Base-by-base conservation (phyloP, 306 rosid genomes). In the Senna tora region DNA sequence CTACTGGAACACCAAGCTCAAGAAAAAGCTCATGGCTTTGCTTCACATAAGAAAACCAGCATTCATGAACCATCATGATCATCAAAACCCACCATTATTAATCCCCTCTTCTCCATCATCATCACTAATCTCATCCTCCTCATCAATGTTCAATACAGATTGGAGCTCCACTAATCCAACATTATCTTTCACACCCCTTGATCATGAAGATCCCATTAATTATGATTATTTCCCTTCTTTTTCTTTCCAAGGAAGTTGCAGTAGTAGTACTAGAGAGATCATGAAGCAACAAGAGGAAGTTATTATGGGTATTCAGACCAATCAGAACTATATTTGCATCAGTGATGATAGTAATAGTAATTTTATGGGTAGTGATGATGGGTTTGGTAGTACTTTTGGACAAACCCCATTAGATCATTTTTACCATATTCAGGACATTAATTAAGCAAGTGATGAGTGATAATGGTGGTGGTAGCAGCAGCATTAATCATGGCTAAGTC, bases 1-100 rank as follows among this genome's bases (percentile, higher is more conserved):
- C 83, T 90, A 93, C 68, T 93, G 98, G 98, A 93, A 93, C 89
- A 93, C 98, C 30, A 93, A 90, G 82, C 92, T 93, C 14, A 93
- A 90, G 91, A 93, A 91, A 85, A 93, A 93, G 77, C 89, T 93
- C 21, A 74, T 84, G 85, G 86, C 80, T 19, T 71, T 87, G 73
- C 73, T 80, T 52, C 74, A 63, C 2, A 79, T 39, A 3, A 36
- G 58, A 77, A 81, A 77, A 65, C 71, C 76, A 33, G 67, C 85
- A 30, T 75, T 73, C 19, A 79, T 65, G 66, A 25, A 25, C 33
- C 67, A 19, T 45, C 83, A 17, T n/a, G 2, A 25, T 25, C 56
- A 63, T 20, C 77, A 71, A 59, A 79, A 28, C 71, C 71, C 66
- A 25, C 21, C 80, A 13, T 9, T 25, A 13, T 9, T 25, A 25